Evolutionary conservation across 805 yeast genomes (phyloP).

Genomic region (Suhomyces pyralidae): DNA sequence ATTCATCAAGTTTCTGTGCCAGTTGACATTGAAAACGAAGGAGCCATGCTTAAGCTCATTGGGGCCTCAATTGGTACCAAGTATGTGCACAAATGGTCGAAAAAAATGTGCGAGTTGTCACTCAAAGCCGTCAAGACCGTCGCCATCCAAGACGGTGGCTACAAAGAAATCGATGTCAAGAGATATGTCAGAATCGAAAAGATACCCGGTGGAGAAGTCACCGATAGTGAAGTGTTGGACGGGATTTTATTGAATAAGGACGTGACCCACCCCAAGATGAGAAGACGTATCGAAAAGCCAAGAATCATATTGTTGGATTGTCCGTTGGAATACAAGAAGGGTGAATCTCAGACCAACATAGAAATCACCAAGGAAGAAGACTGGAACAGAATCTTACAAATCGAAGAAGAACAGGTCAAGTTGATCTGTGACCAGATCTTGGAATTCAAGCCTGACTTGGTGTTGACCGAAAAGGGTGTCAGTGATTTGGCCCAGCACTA

Average conservation of each 20-base stretch:
- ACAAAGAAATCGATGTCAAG: conserved; percentile 86
- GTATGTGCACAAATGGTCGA: conserved; percentile 87
- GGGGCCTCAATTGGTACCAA: conserved; percentile 94
- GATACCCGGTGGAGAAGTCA: conserved; percentile 96
- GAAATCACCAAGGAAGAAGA: conserved; percentile 95
- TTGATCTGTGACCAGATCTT: conserved; percentile 80
- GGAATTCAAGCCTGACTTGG: conserved; percentile 86
- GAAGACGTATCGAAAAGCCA: conserved; percentile 83
- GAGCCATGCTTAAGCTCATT: conserved; percentile 81
- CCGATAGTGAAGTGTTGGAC: conserved; percentile 81
- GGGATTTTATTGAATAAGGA: conserved; percentile 95
- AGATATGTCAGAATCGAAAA: conserved; percentile 92
- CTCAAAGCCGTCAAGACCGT: conserved; percentile 87
- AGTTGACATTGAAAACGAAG: conserved; percentile 79
- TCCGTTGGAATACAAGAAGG: conserved; percentile 97
- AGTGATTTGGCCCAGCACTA: conserved; percentile 97
- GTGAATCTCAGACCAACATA: conserved; percentile 97
- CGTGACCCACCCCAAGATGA: conserved; percentile 98
- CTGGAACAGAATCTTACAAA: conserved; percentile 92
- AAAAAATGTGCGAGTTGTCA: conserved; percentile 85
- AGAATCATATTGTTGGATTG: conserved; percentile 87
- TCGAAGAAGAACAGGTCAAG: conserved; percentile 96
- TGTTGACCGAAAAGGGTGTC: conserved; percentile 97
- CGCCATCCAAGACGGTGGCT: conserved; percentile 53
- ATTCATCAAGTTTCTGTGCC: conserved; percentile 81